Evolutionary conservation across 352 stramenopile genomes (phyloP).

Genomic region (Phytophthora hibernalis): DNA sequence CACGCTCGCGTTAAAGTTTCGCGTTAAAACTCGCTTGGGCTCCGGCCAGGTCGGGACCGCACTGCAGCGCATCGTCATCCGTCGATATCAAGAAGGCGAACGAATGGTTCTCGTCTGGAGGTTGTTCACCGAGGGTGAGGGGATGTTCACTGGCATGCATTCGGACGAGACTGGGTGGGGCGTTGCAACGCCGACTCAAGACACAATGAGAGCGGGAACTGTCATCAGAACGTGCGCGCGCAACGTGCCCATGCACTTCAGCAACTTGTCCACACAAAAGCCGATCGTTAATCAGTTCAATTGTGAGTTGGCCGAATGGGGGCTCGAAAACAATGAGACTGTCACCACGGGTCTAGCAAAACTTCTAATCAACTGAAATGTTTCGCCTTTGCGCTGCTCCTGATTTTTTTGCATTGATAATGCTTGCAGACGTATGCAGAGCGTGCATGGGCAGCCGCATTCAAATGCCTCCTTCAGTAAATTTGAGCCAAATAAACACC

Average conservation of each 20-base stretch:
- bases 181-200: conserved; percentile 5
- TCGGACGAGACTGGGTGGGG: conserved; percentile 30
- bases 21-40: conserved; percentile 1
- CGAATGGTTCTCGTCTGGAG: conserved; percentile 21
- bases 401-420: too few species aligned
- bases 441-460: too few species aligned
- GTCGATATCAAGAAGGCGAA: conserved; percentile 7
- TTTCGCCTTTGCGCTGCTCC: too few species aligned
- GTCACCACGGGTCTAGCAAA: too few species aligned
- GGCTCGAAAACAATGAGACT: conserved; percentile 19
- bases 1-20: conserved; percentile 17
- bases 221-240: conserved; percentile 18
- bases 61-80: conserved; percentile 14
- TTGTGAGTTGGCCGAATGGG: conserved; percentile 8
- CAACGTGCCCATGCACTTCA: conserved; percentile 22
- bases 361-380: too few species aligned
- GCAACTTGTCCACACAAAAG: not conserved
- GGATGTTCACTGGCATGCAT: conserved; percentile 20
- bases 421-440: too few species aligned
- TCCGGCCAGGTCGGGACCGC: conserved; percentile 7
- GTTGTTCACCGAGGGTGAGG: conserved; percentile 25
- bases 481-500: too few species aligned
- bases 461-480: too few species aligned
- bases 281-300: conserved; percentile 14
- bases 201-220: not conserved